Evolutionary conservation across 75 land plant species (phyloP), one percentile per base, ranked within the genome.

Genomic region (Selaginella tamariscina): DNA sequence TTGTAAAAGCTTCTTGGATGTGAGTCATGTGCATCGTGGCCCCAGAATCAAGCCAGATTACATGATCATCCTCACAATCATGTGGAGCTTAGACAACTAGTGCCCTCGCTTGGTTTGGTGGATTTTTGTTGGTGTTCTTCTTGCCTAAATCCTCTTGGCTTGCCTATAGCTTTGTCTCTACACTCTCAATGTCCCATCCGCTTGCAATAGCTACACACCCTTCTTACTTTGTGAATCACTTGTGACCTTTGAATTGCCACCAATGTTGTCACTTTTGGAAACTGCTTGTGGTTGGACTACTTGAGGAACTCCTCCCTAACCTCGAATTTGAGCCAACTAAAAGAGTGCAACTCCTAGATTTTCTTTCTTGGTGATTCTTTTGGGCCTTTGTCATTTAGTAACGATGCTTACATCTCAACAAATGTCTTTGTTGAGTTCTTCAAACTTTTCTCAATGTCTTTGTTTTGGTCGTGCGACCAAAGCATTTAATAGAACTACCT

Each of bases 31-130:
- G 15, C 49, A 39, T 39, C 49, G 49, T 39, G 49, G 49, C 49
- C 49, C 49, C 49, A 39, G 49, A 39, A 39, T 39, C 49, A 15
- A 39, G 49, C 49, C 11, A 39, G 49, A 39, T 39, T 39, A 39
- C 49, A 39, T 15, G 49, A 39, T n/a, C n/a, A 39, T 39, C 49
- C 49, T 39, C 49, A 39, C 49, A 5, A 39, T 39, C 49, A 39
- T 39, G 49, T 39, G 49, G 49, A 39, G 49, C 49, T 39, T 15
- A 39, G 49, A 39, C 49, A 39, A 39, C 49, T 39, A 39, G 49
- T 39, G 49, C 49, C 15, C 49, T 39, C 49, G 49, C 49, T 39
- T 39, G 49, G 49, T 39, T 15, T n/a, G n/a, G n/a, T n/a, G n/a
- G n/a, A n/a, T n/a, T n/a, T n/a, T n/a, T n/a, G n/a, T n/a, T n/a